Percentiles rank a stretch among this genome's conserved stretches.
These are phyloP conservation scores for Anisodus acutangulus DNA, from an alignment of 257 asterid genomes.

Conservation along the genomic window DNA sequence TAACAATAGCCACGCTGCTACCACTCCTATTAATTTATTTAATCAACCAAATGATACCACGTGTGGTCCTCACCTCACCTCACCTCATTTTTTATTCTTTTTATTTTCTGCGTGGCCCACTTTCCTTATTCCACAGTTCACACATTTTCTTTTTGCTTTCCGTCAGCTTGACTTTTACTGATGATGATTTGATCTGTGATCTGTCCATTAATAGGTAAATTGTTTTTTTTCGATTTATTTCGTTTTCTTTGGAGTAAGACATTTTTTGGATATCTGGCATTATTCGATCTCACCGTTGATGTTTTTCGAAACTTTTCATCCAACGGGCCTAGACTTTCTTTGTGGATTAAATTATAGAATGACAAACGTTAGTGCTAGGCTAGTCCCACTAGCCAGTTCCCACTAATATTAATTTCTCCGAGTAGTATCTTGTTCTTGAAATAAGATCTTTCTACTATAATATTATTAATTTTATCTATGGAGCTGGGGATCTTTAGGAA, in stretches of 20 bases:
- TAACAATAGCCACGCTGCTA: background rate
- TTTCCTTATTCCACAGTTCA: background rate
- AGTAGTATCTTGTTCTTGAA: background rate
- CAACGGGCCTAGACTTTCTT: background rate
- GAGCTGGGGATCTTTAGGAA: too few relatives aligned
- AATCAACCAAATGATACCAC: background rate
- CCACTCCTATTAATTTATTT: background rate
- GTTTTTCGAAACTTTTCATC: background rate
- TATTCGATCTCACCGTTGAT: background rate
- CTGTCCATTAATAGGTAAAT: background rate
- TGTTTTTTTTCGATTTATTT: background rate
- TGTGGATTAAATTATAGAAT: background rate
- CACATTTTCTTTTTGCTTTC: background rate
- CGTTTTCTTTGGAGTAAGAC: conserved; percentile 1
- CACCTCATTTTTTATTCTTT: background rate
- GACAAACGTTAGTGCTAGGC: background rate
- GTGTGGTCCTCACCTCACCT: background rate
- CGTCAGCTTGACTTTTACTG: background rate
- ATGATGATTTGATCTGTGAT: background rate
- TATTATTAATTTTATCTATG: too few relatives aligned
- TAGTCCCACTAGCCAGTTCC: background rate
- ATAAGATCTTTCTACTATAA: too few relatives aligned
- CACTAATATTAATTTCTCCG: background rate
- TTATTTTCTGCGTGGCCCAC: background rate
- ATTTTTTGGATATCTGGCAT: background rate